Evolutionary conservation across 2,329 filamentous ascomycete genomes (phyloP).

Genomic region (Pseudogymnoascus sp.): DNA sequence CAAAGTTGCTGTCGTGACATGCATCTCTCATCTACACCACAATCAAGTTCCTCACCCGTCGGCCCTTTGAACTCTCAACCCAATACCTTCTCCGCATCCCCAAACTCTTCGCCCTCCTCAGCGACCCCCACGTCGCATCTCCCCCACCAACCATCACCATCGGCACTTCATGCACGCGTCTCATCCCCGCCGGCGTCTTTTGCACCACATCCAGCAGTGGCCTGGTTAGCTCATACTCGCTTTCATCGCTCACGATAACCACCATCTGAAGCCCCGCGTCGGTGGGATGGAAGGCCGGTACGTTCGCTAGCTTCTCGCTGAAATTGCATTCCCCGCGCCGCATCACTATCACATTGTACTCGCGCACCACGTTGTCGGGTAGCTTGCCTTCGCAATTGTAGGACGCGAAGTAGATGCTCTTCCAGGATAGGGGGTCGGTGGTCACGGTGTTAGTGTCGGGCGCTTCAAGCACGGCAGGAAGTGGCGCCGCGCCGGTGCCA

Average conservation of each 20-base stretch:
- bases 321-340: conserved; percentile 79
- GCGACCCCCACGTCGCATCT: conserved; percentile 51
- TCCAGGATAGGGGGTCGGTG: conserved; percentile 52
- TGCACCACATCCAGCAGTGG: conserved; percentile 73
- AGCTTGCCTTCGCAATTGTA: conserved; percentile 53
- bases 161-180: conserved; percentile 54
- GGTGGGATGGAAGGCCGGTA: conserved; percentile 65
- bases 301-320: conserved; percentile 69
- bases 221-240: conserved; percentile 31
- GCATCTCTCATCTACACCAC: conserved; percentile 35
- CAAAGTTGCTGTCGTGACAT: neutral
- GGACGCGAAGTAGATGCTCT: conserved; percentile 60
- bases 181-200: conserved; percentile 30
- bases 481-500: conserved; percentile 54
- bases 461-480: conserved; percentile 49
- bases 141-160: conserved; percentile 77
- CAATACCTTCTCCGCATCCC: conserved; percentile 71
- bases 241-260: conserved; percentile 58
- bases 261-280: conserved; percentile 65
- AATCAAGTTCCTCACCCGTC: conserved; percentile 69
- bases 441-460: conserved; percentile 26
- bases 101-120: conserved; percentile 56
- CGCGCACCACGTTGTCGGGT: conserved; percentile 39
- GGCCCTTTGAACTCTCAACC: conserved; percentile 65
- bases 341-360: conserved; percentile 71